Evolutionary conservation across 2,329 filamentous ascomycete genomes (phyloP), one percentile per base, ranked within the genome.

Genomic region (Aureobasidium sp.): DNA sequence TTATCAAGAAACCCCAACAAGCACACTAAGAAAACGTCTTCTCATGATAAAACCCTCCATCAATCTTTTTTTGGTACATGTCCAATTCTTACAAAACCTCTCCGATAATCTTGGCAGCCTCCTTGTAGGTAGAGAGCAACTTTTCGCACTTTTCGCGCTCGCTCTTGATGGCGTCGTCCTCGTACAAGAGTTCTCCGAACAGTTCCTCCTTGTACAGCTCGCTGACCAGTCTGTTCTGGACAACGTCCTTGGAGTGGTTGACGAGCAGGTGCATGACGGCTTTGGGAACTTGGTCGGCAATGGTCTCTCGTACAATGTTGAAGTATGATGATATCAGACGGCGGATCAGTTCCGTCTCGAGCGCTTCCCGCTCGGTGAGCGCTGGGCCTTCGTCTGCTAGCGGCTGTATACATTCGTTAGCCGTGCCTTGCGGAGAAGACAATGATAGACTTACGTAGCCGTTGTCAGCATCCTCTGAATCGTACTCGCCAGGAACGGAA

Each of bases 111-210:
- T 95, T 96, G 64, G 93, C 91, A 21, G 94, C 94, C 78, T 99
- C 94, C 70, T 91, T 91, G 78, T 99, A 99, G 21, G 94, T 99
- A 72, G 88, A 86, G 64, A 97, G 83, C 66, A 99, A 80, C 74
- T 91, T 94, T 80, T 99, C 94, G 76, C 94, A 99, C 82, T 99
- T 99, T 78, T 97, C 93, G 64, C 93, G 85, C 77, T 97, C 93
- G 70, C 91, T 92, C 82, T 97, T 96, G 72, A 99, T 93, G 23
- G 85, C 90, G 71, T 99, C 94, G 70, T 99, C 94, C 74, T 99
- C 94, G 75, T 99, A 97, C 40, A 99, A 79, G 59, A 99, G 82
- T 72, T 99, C 93, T 67, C 91, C 86, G 69, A 97, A 97, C 35
- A 96, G 78, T 35, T 85, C 77, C 74, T 97, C 94, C 75, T 90